Conservation (phyloP, 2,329 filamentous ascomycete species). For the Ophiocordyceps sinensis region DNA sequence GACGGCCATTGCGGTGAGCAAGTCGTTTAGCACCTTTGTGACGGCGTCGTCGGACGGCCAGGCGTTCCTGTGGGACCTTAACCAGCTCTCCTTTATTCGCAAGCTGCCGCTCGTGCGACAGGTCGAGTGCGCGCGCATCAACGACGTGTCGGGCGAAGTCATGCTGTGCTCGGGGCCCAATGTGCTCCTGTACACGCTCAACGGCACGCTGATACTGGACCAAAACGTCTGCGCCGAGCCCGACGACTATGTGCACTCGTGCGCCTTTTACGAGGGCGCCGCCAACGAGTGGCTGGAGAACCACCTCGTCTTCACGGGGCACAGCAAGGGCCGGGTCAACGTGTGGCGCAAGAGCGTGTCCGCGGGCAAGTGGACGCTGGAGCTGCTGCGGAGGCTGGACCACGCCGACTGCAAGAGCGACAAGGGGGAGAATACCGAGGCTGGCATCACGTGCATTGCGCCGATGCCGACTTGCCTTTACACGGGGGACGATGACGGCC, state of each 20-base stretch:
- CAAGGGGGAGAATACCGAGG: conserved; percentile 41
- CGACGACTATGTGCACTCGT: conserved; percentile 67
- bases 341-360: conserved; percentile 48
- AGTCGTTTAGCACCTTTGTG: conserved; percentile 76
- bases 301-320: conserved; percentile 78
- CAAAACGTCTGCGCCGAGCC: conserved; percentile 59
- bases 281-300: conserved; percentile 87
- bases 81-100: conserved; percentile 73
- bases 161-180: conserved; percentile 66
- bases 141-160: conserved; percentile 83
- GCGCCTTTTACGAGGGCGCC: conserved; percentile 84
- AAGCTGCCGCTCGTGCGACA: conserved; percentile 46
- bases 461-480: conserved; percentile 76
- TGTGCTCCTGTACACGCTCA: conserved; percentile 71
- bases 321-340: conserved; percentile 71
- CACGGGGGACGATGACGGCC: conserved; percentile 84
- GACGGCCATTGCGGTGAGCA: conserved; percentile 67
- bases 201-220: conserved; percentile 68
- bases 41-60: conserved; percentile 72
- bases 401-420: conserved; percentile 56
- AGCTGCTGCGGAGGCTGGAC: conserved; percentile 68
- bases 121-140: conserved; percentile 67
- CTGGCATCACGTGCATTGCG: conserved; percentile 72
- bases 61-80: conserved; percentile 87
- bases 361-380: conserved; percentile 55